Evolutionary conservation across 495 filamentous ascomycete genomes (phyloP).

Genomic region (Trichoderma erinaceum): DNA sequence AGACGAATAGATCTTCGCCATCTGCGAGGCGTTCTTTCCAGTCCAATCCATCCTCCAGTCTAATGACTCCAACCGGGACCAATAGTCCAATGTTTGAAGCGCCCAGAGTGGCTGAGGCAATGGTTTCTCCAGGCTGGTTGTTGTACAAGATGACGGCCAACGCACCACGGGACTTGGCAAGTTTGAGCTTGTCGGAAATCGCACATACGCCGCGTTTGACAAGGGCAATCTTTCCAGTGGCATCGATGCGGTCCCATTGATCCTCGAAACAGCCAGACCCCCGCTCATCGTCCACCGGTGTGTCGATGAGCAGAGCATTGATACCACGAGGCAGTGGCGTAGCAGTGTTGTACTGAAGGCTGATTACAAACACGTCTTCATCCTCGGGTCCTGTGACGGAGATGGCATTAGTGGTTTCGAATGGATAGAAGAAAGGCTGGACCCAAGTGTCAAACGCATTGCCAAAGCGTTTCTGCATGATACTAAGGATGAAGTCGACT

Average conservation of each 20-base stretch:
- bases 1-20: slow-evolving; percentile 19
- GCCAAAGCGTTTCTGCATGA: slow-evolving; percentile 23
- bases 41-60: slow-evolving; percentile 19
- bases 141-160: slow-evolving; percentile 30
- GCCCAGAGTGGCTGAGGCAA: slow-evolving; percentile 21
- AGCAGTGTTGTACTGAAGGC: slow-evolving; percentile 37
- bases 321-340: slow-evolving; percentile 36
- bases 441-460: slow-evolving; percentile 29
- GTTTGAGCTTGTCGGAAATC: slow-evolving; percentile 26
- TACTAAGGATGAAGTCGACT: slow-evolving; percentile 36
- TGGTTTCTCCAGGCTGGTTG: slow-evolving; percentile 15
- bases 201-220: slow-evolving; percentile 36
- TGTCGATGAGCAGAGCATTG: slow-evolving; percentile 34
- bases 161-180: slow-evolving; percentile 22
- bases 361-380: slow-evolving; percentile 32
- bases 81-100: slow-evolving; percentile 26
- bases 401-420: slow-evolving; percentile 33
- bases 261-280: slow-evolving; percentile 31
- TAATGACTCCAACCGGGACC: slow-evolving; percentile 29
- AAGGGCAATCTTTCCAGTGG: slow-evolving; percentile 40
- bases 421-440: slow-evolving; percentile 39
- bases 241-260: slow-evolving; percentile 32
- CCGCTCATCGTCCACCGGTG: slow-evolving; percentile 26
- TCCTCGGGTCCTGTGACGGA: slow-evolving; percentile 28
- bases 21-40: slow-evolving; percentile 21